These are phyloP conservation scores for Coffea humblotiana DNA, from an alignment of 305 asterid species.

Conservation along the genomic window DNA sequence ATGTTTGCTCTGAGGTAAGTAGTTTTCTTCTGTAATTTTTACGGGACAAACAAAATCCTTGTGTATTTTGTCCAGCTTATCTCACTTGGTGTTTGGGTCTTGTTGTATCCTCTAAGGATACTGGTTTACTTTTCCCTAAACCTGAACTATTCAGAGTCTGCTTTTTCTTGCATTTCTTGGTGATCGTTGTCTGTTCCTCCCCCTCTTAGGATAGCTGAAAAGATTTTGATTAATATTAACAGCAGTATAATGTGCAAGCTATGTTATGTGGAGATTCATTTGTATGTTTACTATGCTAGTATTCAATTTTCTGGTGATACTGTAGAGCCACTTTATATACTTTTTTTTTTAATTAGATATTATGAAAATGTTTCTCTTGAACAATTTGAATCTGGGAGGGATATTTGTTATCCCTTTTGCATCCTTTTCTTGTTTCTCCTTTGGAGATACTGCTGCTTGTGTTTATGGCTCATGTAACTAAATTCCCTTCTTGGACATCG, in stretches of 20 bases:
- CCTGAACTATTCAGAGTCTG: background rate
- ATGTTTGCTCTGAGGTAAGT: conserved; percentile 89
- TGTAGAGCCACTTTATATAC: background rate
- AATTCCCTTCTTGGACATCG: background rate
- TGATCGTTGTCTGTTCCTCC: background rate
- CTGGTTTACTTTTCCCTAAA: background rate
- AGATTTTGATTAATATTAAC: background rate
- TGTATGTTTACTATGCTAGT: background rate
- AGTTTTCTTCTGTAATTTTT: conserved; percentile 10
- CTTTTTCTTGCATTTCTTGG: background rate
- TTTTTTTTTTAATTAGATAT: background rate
- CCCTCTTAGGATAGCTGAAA: background rate
- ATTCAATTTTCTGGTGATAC: background rate
- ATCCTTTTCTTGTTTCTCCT: background rate
- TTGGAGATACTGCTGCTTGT: background rate
- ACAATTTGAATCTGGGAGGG: background rate
- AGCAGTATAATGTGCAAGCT: background rate
- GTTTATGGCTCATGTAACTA: background rate
- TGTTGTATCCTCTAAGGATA: background rate
- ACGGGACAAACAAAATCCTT: background rate
- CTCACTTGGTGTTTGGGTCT: background rate
- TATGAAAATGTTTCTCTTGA: background rate
- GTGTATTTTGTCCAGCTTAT: background rate
- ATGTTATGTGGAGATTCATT: background rate
- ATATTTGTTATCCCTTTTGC: background rate